Evolutionary conservation across 305 asterid species (phyloP).

Genomic region (Fraxinus platypoda): DNA sequence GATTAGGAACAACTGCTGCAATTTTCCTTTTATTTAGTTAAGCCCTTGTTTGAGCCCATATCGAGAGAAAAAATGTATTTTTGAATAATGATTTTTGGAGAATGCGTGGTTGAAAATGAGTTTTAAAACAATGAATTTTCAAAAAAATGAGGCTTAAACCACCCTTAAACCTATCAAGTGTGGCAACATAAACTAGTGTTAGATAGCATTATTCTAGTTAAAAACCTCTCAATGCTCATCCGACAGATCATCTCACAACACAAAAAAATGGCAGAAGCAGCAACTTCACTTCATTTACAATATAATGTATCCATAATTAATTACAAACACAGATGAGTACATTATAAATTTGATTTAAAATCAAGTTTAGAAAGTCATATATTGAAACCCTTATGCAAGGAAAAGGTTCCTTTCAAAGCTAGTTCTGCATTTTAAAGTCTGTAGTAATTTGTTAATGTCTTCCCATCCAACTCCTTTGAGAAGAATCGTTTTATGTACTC

Average conservation of each 20-base stretch:
- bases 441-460: slow-evolving; percentile 39
- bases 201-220: too few species aligned
- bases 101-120: too few species aligned
- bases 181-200: too few species aligned
- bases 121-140: too few species aligned
- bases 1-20: too few species aligned
- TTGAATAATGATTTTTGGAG: too few species aligned
- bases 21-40: too few species aligned
- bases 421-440: slow-evolving; percentile 21
- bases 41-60: too few species aligned
- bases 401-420: neutral
- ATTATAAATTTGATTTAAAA: neutral
- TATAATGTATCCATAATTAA: neutral
- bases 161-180: too few species aligned
- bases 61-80: too few species aligned
- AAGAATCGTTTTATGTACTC: slow-evolving; percentile 42
- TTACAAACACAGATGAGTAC: too few species aligned
- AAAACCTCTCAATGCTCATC: neutral
- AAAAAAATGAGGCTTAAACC: too few species aligned
- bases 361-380: neutral
- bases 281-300: neutral
- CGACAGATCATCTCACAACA: neutral
- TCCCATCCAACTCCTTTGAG: slow-evolving; percentile 49
- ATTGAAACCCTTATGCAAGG: neutral
- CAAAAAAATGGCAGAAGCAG: neutral